Percentiles rank a stretch among this genome's conserved stretches.
phyloP scores from a whole-genome alignment of 164 flowering plant species.

The Paratinospora sagittata region DNA sequence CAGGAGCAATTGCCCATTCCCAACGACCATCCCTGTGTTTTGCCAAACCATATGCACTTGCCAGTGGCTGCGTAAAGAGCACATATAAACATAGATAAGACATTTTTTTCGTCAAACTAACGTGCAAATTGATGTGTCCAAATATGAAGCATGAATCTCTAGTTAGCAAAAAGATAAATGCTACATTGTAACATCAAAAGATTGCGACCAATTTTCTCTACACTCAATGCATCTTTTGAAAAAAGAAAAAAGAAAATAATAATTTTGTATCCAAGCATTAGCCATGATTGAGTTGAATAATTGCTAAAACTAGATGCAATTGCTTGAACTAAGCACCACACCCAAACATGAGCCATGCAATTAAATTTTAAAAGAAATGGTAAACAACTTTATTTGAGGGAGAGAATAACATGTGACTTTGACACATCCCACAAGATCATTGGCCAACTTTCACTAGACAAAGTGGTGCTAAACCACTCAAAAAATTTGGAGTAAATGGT shows the following conservation, averaged over 20 bases:
- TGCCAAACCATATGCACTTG: constrained; percentile 99
- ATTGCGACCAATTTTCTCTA: not conserved
- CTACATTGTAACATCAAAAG: not conserved
- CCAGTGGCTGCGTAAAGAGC: constrained; percentile 59
- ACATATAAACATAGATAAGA: not conserved
- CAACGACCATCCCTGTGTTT: constrained; percentile 99
- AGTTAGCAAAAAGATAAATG: not conserved
- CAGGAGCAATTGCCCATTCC: constrained; percentile 99
- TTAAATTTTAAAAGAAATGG: too few species aligned
- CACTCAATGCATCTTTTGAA: not conserved
- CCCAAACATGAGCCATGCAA: not conserved
- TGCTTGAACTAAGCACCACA: too few species aligned
- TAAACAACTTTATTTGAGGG: too few species aligned
- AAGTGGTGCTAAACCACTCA: too few species aligned
- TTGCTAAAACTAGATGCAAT: too few species aligned
- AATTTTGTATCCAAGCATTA: too few species aligned
- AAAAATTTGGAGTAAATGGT: not conserved
- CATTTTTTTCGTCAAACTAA: not conserved
- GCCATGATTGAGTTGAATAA: not conserved
- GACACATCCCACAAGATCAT: not conserved
- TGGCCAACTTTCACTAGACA: not conserved
- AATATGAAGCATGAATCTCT: not conserved
- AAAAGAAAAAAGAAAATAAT: too few species aligned
- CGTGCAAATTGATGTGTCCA: not conserved
- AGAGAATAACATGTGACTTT: not conserved